These are phyloP conservation scores for Russula olivacea DNA, from an alignment of 768 basidiomycete genomes.

Conservation along the genomic window DNA sequence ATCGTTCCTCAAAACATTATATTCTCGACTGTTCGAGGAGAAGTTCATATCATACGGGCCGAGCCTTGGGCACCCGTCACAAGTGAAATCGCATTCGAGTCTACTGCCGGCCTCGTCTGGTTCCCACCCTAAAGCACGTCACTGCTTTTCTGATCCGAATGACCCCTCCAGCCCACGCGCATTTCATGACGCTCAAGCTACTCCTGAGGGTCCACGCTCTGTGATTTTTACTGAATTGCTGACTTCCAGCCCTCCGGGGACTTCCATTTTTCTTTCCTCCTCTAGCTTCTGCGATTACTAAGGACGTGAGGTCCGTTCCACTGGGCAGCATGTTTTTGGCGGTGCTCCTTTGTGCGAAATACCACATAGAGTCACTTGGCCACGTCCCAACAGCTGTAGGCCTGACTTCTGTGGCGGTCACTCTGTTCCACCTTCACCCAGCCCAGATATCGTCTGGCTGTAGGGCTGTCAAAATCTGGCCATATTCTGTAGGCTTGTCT, in stretches of 20 bases:
- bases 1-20: background rate
- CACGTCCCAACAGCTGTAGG: conserved; percentile 18
- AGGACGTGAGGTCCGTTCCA: background rate
- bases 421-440: conserved; percentile 5
- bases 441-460: conserved; percentile 5
- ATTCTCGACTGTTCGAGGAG: background rate
- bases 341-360: background rate
- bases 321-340: background rate
- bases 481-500: background rate
- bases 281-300: background rate
- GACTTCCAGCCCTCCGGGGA: background rate
- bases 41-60: background rate
- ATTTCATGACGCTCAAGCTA: conserved; percentile 9
- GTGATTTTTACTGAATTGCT: background rate
- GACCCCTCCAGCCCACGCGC: background rate
- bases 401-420: background rate
- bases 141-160: background rate
- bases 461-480: background rate
- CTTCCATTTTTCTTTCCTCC: background rate
- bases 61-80: background rate
- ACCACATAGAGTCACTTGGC: background rate
- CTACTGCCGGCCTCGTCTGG: background rate
- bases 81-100: background rate
- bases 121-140: background rate
- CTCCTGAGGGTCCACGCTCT: too few species aligned